Conservation (phyloP, 805 yeast species). For the Kurtzmaniella fragi region DNA sequence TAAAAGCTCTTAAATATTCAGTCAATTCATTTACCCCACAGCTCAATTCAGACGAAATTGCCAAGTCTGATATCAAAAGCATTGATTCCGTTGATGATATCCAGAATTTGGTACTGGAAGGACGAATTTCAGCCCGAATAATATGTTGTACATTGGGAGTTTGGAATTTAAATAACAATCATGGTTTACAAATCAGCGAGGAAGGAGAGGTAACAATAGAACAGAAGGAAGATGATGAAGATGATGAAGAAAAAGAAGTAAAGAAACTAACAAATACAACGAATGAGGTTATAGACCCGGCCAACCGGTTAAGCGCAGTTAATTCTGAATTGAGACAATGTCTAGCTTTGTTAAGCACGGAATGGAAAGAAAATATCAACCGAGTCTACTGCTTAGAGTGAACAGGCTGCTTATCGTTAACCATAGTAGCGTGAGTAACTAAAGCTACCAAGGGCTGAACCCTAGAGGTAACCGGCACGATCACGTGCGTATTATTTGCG, state of each 20-base stretch:
- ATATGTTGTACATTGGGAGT: slow-evolving; percentile 30
- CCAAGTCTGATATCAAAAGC: slow-evolving; percentile 7
- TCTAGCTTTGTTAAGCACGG: slow-evolving; percentile 9
- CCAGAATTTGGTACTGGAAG: slow-evolving; percentile 11
- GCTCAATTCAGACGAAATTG: slow-evolving; percentile 9
- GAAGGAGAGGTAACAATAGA: slow-evolving; percentile 5
- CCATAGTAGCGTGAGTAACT: too few species aligned
- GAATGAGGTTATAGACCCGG: too few species aligned
- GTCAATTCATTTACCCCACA: slow-evolving; percentile 8
- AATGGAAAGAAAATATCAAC: slow-evolving; percentile 24
- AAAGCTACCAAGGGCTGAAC: too few species aligned
- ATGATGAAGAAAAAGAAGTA: not conserved
- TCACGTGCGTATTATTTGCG: too few species aligned
- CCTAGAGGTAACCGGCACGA: too few species aligned
- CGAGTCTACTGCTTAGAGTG: slow-evolving; percentile 34
- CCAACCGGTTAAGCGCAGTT: too few species aligned
- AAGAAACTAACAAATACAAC: slow-evolving; percentile 1
- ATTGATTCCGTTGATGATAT: slow-evolving; percentile 10
- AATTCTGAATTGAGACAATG: slow-evolving; percentile 10
- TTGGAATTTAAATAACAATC: slow-evolving; percentile 28
- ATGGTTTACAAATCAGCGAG: slow-evolving; percentile 7
- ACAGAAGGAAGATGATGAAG: not conserved
- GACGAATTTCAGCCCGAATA: slow-evolving; percentile 23
- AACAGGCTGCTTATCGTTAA: too few species aligned
- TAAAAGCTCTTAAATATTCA: slow-evolving; percentile 5